Base-by-base conservation (phyloP, 768 basidiomycete species). In the Ramaria sp. region DNA sequence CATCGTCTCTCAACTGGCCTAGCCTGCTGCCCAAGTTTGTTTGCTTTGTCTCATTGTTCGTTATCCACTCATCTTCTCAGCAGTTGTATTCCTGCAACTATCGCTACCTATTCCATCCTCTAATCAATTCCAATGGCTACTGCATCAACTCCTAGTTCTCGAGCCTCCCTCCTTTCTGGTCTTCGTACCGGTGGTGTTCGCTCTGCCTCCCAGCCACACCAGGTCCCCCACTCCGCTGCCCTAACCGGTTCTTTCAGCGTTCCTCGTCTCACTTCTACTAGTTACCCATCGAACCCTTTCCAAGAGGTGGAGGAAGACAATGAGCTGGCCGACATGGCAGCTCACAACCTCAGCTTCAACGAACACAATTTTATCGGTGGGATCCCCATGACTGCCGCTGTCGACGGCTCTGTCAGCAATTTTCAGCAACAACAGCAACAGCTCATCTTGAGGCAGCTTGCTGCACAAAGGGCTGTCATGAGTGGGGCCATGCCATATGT, bases 121-220 rank as follows among this genome's bases (percentile, higher is more conserved):
- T 56, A 50, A 59, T 50, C 58, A 52, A 56, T 54, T 58, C 43
- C 59, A 58, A 77, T 78, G 75, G 68, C 76, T 51, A 67, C 75
- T 47, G 60, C 72, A 55, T 66, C 62, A 30, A 65, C 65, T 49
- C 64, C 76, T 62, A 82, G 75, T 67, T 60, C 62, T 53, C 86
- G 89, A 62, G 88, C 90, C 49, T 86, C 87, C 58, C 88, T 92
- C 64, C 87, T 92, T 68, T 76, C 84, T 57, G 88, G 86, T 61
- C 87, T 92, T 64, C 85, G 89, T 66, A 92, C 89, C 52, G 90
- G 89, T 66, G 89, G 89, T 48, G 90, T 92, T 57, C 85, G 89
- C 61, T 82, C 88, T n/a, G 63, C 75, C 43, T 85, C 86, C 55
- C 67, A 63, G 22, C 49, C 67, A 55, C 65, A 69, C 48, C 56